Conservation (phyloP, 164 flowering plant species). For the Vitis cinerea region DNA sequence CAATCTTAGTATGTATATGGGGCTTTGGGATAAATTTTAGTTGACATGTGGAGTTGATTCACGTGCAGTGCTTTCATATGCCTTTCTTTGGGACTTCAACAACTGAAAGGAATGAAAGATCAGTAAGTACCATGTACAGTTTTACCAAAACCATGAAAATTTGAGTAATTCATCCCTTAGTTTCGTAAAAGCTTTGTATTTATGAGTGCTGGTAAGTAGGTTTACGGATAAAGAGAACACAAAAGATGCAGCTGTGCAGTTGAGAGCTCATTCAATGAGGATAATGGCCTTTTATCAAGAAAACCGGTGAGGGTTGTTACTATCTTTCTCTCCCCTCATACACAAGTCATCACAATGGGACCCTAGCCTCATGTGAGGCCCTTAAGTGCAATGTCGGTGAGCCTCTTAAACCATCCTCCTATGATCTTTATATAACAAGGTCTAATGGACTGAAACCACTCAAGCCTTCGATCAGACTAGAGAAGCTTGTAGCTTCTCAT, state of each 20-base stretch:
- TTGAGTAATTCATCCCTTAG: not conserved
- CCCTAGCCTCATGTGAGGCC: slow-evolving; percentile 46
- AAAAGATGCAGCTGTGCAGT: slow-evolving; percentile 24
- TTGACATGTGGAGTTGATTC: not conserved
- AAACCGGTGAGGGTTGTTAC: slow-evolving; percentile 18
- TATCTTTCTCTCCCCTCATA: slow-evolving; percentile 10
- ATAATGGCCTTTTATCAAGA: slow-evolving; percentile 10
- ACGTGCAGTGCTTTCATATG: not conserved
- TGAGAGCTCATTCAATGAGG: slow-evolving; percentile 49
- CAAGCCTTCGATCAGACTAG: not conserved
- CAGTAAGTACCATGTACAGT: no score
- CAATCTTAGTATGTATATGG: no score
- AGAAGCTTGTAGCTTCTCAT: slow-evolving; percentile 1
- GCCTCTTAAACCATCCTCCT: not conserved
- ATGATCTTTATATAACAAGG: slow-evolving; percentile 20
- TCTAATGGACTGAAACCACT: not conserved
- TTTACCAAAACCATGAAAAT: not conserved
- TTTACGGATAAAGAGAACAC: slow-evolving; percentile 1
- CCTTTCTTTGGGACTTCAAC: no score
- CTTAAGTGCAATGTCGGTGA: slow-evolving; percentile 30
- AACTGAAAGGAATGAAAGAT: no score
- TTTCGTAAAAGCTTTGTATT: slow-evolving; percentile 7
- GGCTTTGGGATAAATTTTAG: not conserved
- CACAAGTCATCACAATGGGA: slow-evolving; percentile 14
- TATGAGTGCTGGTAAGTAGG: slow-evolving; percentile 14